Conservation (phyloP, 306 rosid species). For the Pterocarpus macrocarpus region DNA sequence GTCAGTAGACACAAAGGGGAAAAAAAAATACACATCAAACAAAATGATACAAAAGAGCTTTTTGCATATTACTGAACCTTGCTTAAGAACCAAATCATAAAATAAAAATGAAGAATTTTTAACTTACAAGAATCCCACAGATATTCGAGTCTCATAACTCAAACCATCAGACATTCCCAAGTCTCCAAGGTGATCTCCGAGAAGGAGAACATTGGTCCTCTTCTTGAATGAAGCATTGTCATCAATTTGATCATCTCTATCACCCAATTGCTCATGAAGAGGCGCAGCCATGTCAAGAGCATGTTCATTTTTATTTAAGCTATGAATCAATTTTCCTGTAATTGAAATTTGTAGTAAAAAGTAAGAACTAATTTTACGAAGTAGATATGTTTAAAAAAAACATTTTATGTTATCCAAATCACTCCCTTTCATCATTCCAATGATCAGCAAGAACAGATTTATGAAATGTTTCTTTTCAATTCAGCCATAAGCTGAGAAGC, state of each 20-base stretch:
- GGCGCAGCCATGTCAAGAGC: constrained; percentile 96
- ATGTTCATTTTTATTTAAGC: constrained; percentile 92
- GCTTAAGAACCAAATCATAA: too few species aligned
- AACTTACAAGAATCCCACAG: constrained; percentile 91
- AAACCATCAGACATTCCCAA: constrained; percentile 94
- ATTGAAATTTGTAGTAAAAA: constrained; percentile 36
- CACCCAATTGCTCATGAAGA: constrained; percentile 78
- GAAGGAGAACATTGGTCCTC: constrained; percentile 90
- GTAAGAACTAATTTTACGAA: constrained; percentile 24
- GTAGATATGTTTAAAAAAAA: not conserved
- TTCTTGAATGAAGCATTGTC: constrained; percentile 70
- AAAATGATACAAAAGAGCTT: constrained; percentile 14
- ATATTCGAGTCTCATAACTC: constrained; percentile 80
- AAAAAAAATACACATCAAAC: not conserved
- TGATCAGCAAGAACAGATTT: constrained; percentile 1
- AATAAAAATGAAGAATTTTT: not conserved
- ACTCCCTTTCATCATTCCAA: constrained; percentile 7
- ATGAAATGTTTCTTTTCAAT: constrained; percentile 12
- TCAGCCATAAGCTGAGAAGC: constrained; percentile 13
- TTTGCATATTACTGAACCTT: not conserved
- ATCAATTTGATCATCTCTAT: constrained; percentile 55
- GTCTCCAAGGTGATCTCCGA: constrained; percentile 95
- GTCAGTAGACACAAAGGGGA: too few species aligned
- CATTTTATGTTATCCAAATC: constrained; percentile 23
- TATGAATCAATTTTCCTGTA: constrained; percentile 90